phyloP scores from a whole-genome alignment of 1,284 basidiomycete species.

The Cryptococcus jaspeensis region DNA sequence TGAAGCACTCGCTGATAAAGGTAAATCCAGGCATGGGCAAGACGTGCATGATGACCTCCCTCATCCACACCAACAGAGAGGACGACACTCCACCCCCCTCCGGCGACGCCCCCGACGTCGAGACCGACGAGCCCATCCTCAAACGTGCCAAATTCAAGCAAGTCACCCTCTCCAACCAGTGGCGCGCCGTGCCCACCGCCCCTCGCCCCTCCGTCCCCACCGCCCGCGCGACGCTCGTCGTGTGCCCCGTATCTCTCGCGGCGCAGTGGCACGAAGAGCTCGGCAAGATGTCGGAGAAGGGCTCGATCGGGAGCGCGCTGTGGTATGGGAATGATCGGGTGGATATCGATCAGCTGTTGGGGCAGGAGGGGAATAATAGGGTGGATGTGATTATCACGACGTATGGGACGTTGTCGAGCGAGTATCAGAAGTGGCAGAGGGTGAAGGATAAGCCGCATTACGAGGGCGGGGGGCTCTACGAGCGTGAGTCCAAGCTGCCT shows the following conservation, averaged over 20 bases:
- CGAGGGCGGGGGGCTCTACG: slow-evolving; percentile 59
- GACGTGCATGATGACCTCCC: slow-evolving; percentile 83
- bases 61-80: slow-evolving; percentile 76
- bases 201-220: slow-evolving; percentile 24
- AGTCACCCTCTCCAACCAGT: slow-evolving; percentile 49
- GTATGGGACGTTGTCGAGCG: slow-evolving; percentile 82
- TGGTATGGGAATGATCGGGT: slow-evolving; percentile 84
- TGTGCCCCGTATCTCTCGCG: slow-evolving; percentile 88
- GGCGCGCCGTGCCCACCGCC: slow-evolving; percentile 38
- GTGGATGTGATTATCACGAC: slow-evolving; percentile 84
- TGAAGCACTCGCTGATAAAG: not conserved
- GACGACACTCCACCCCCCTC: slow-evolving; percentile 47
- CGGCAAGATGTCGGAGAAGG: slow-evolving; percentile 62
- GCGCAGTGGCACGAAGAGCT: slow-evolving; percentile 90
- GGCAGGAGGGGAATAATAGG: slow-evolving; percentile 54
- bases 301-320: slow-evolving; percentile 63
- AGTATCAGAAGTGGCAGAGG: slow-evolving; percentile 64
- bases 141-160: slow-evolving; percentile 50
- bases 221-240: slow-evolving; percentile 73
- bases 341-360: slow-evolving; percentile 66
- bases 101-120: slow-evolving; percentile 17
- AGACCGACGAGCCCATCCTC: slow-evolving; percentile 24
- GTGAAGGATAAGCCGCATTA: slow-evolving; percentile 57
- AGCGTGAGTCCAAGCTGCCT: slow-evolving; percentile 58
- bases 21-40: slow-evolving; percentile 94